A percentile compares a stretch with the other conserved stretches of the same genome.
phyloP scores from a whole-genome alignment of 2,329 filamentous ascomycete species.

The Anthostomella pinea region DNA sequence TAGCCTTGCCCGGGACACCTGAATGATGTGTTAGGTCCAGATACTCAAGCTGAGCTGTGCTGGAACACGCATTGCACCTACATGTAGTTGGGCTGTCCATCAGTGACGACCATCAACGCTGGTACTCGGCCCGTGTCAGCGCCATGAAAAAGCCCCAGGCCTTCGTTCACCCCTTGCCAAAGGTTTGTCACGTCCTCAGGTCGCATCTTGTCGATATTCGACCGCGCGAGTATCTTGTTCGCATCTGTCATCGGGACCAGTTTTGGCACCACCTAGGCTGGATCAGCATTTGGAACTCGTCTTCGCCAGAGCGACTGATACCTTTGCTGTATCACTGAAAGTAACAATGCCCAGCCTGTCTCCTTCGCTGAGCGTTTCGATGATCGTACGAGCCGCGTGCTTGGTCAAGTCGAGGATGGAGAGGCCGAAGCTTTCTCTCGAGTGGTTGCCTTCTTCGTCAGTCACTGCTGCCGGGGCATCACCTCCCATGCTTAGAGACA shows the following conservation, averaged over 20 bases:
- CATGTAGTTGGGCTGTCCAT: slow-evolving; percentile 54
- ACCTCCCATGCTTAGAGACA: slow-evolving; percentile 54
- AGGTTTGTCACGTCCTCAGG: slow-evolving; percentile 48
- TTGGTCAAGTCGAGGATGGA: slow-evolving; percentile 58
- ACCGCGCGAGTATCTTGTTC: slow-evolving; percentile 43
- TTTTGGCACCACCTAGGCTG: slow-evolving; percentile 39
- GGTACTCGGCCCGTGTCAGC: slow-evolving; percentile 39
- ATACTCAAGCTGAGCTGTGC: too few species aligned
- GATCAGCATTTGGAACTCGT: too few species aligned
- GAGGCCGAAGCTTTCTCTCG: slow-evolving; percentile 45
- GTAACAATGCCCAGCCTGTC: slow-evolving; percentile 59
- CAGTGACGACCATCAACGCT: slow-evolving; percentile 53
- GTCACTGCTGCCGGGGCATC: slow-evolving; percentile 44
- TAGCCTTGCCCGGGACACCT: slow-evolving; percentile 52
- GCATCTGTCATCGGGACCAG: slow-evolving; percentile 45
- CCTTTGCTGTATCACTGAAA: slow-evolving; percentile 42
- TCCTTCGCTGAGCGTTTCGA: slow-evolving; percentile 51
- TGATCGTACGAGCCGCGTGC: slow-evolving; percentile 56
- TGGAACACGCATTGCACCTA: too few species aligned
- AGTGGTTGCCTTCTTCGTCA: slow-evolving; percentile 31
- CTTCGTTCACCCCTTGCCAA: slow-evolving; percentile 55
- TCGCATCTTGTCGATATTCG: slow-evolving; percentile 42
- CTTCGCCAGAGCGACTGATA: too few species aligned
- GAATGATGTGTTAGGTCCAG: slow-evolving; percentile 5
- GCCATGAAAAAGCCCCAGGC: slow-evolving; percentile 44